Percentiles rank a stretch among this genome's conserved stretches.
These are phyloP conservation scores for Diplocarpon mali DNA, from an alignment of 2,329 filamentous ascomycete genomes.

Conservation along the genomic window DNA sequence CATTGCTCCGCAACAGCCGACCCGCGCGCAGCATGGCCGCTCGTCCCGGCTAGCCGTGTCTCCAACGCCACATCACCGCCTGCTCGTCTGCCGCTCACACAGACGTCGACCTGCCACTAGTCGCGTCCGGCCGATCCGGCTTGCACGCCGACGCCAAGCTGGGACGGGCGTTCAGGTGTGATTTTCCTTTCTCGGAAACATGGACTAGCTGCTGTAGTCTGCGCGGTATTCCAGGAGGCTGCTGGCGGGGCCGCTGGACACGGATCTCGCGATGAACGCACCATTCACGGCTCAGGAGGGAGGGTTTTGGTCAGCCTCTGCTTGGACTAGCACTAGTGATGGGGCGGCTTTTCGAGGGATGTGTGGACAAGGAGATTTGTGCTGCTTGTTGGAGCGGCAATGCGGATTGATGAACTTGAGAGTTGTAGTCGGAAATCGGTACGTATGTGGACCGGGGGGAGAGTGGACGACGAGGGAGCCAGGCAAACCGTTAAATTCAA, in stretches of 20 bases:
- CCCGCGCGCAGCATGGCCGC: conserved; percentile 2
- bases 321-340: conserved; percentile 7
- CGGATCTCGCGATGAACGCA: too few relatives aligned
- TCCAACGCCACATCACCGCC: conserved; percentile 2
- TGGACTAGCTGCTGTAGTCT: conserved; percentile 5
- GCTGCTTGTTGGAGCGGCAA: conserved; percentile 4
- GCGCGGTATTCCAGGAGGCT: conserved; percentile 4
- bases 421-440: too few relatives aligned
- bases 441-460: too few relatives aligned
- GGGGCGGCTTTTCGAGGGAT: conserved; percentile 7
- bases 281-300: conserved; percentile 7
- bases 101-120: not conserved
- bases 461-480: too few relatives aligned
- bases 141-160: not conserved
- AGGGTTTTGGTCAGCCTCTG: conserved; percentile 8
- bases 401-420: not conserved
- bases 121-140: too few relatives aligned
- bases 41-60: conserved; percentile 1
- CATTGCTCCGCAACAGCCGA: conserved; percentile 8
- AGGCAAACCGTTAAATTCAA: too few relatives aligned
- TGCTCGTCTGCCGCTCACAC: not conserved
- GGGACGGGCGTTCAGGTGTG: conserved; percentile 1
- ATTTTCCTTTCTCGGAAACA: conserved; percentile 6
- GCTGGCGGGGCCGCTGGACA: not conserved
- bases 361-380: conserved; percentile 5